Evolutionary conservation across 2,329 filamentous ascomycete species (phyloP).

Genomic region (Neofusicoccum laricinum): DNA sequence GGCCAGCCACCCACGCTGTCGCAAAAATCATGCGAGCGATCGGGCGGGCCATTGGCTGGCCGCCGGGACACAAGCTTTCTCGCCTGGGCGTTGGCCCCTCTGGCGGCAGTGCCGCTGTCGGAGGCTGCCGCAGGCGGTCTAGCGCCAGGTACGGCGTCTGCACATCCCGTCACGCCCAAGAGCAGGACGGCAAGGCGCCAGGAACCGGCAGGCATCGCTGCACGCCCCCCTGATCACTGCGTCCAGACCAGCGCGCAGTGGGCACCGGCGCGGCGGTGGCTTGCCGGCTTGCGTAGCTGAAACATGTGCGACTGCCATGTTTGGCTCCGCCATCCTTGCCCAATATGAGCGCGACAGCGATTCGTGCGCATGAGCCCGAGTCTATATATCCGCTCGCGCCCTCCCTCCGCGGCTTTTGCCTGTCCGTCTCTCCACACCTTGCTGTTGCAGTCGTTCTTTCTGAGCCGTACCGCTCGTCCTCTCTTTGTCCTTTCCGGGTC

Average conservation of each 20-base stretch:
- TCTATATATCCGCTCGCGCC: slow-evolving; percentile 14
- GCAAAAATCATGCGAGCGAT: not conserved
- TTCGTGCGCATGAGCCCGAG: not conserved
- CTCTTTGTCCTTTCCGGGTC: slow-evolving; percentile 36
- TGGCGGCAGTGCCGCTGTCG: not conserved
- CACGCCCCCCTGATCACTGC: slow-evolving; percentile 5
- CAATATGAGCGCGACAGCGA: slow-evolving; percentile 2
- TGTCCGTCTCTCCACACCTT: slow-evolving; percentile 18
- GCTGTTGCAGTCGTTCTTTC: slow-evolving; percentile 32
- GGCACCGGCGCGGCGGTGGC: not conserved
- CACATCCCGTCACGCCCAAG: too few relatives aligned
- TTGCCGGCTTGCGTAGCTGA: slow-evolving; percentile 11
- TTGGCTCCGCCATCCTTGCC: slow-evolving; percentile 5
- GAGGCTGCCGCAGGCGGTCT: not conserved
- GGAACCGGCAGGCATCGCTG: not conserved
- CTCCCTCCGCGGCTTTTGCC: slow-evolving; percentile 3
- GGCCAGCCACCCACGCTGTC: not conserved
- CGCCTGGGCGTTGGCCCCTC: too few relatives aligned
- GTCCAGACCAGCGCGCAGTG: not conserved
- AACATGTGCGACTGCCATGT: slow-evolving; percentile 6
- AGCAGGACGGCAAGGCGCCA: too few relatives aligned
- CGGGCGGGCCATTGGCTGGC: not conserved
- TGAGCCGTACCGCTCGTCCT: slow-evolving; percentile 31
- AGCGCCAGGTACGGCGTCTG: not conserved
- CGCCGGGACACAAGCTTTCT: not conserved